Evolutionary conservation across 108 stramenopile genomes (phyloP), one percentile per base, ranked within the genome.

Genomic region (Phaeodactylum tricornutum): DNA sequence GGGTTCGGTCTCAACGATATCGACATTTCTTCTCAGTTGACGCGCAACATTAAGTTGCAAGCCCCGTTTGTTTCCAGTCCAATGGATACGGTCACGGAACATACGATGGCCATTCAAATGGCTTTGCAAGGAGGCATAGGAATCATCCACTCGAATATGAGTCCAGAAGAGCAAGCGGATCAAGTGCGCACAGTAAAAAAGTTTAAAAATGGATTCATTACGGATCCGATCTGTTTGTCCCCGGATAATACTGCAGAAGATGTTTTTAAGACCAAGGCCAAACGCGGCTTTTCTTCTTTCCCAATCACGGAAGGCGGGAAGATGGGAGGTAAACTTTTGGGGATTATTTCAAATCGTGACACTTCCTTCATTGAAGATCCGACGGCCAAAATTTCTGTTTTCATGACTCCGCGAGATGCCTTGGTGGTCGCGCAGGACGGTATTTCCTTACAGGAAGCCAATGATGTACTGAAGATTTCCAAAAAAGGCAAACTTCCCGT

Each of bases 141-240:
- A 26, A 92, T 99, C 62, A 97, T 99, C 50, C 99, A 99, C 61
- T 99, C 97, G 55, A 99, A 99, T 79, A 81, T 93, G 69, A 72
- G 67, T 27, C 45, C 81, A 4, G 85, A 94, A 54, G 94, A 94
- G 24, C 97, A 99, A 69, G 99, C 94, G 4, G 72, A 72, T 6
- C 71, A 91, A 55, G 94, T 96, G 24, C 63, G 65, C 25, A 87
- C 72, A 46, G 99, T 99, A 29, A 99, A 99, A 70, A 78, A 84
- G 33, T 99, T 80, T 72, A 97, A 98, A 71, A 99, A 98, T 60
- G 99, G 99, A 22, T 99, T 99, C 78, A 99, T 99, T 63, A 90
- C 90, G 15, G 96, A 97, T 54, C 99, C 99, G 26, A 61, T 96
- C 29, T 97, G 96, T 56, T 74, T 99, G 19, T 72, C 77, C 15